Conservation (phyloP, 805 yeast genomes). For the Candida lessepsii region DNA sequence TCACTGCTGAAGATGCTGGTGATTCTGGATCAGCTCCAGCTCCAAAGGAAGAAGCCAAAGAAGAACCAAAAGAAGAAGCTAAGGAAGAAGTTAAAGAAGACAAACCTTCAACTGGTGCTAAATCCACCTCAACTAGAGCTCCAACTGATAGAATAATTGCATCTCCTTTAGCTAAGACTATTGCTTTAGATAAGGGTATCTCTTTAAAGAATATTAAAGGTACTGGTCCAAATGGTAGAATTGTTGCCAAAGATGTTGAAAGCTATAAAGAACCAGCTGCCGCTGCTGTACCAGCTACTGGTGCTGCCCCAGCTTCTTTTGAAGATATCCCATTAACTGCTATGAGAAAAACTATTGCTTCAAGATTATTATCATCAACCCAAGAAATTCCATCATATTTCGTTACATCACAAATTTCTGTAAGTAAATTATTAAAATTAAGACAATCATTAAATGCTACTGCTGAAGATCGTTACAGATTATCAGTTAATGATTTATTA, state of each 20-base stretch:
- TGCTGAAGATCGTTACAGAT: constrained; percentile 82
- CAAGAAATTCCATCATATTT: constrained; percentile 88
- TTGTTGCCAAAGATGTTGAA: constrained; percentile 88
- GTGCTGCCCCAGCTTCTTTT: constrained; percentile 56
- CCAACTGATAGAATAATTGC: constrained; percentile 78
- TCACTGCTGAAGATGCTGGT: constrained; percentile 81
- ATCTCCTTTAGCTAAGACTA: constrained; percentile 90
- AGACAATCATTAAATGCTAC: constrained; percentile 85
- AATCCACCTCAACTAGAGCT: constrained; percentile 35
- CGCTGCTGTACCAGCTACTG: constrained; percentile 41
- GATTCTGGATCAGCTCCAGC: constrained; percentile 37
- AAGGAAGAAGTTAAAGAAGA: constrained; percentile 19
- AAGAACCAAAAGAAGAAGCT: constrained; percentile 29
- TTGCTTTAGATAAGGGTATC: constrained; percentile 91
- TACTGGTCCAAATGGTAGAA: constrained; percentile 94
- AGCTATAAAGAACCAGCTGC: constrained; percentile 51
- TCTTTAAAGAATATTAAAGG: constrained; percentile 83
- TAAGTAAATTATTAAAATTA: constrained; percentile 84
- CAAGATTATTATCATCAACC: constrained; percentile 83
- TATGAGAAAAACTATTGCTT: constrained; percentile 93
- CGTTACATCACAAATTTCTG: constrained; percentile 83
- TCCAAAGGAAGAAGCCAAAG: constrained; percentile 32
- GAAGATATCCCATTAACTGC: constrained; percentile 82
- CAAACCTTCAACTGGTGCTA: constrained; percentile 21
- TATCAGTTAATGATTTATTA: constrained; percentile 91